Evolutionary conservation across 768 basidiomycete species (phyloP), one percentile per base, ranked within the genome.

Genomic region (Boletus subcaerulescens): DNA sequence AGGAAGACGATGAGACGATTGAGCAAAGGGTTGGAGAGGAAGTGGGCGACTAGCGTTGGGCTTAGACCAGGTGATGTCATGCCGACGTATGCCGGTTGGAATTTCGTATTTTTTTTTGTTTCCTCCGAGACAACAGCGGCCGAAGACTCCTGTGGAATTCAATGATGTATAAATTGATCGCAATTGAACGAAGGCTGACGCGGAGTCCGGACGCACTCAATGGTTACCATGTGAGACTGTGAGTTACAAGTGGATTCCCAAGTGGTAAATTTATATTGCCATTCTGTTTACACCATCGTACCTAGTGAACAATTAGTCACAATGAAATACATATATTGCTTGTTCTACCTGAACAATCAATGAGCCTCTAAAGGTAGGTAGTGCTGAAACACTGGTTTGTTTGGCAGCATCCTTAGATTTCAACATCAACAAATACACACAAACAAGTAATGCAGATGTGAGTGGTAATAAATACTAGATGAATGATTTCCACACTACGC

Each of bases 51-150:
- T n/a, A n/a, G n/a, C n/a, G n/a, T 55, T 39, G 48, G 32, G 49
- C 64, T 41, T 4, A 36, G 65, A 49, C 60, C 43, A 51, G 52
- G 39, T 66, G 65, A 66, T 68, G 65, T 66, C 65, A 66, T 66
- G 60, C 60, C 63, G 64, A 45, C 7, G 35, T 0, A 14, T 56
- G 65, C 65, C 63, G 65, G 14, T 36, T 53, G 39, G 24, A 48
- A 45, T 46, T 56, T 36, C 18, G n/a, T 14, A 45, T 48, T 49
- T 35, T 31, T 39, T 20, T 5, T 33, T 39, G 14, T 36, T 31
- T 42, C 18, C 7, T 54, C 48, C 41, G 53, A 45, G 32, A 31
- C 55, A 18, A 38, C 5, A 3, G 1, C 17, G 1, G 38, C 14
- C 15, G 8, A n/a, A 1, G n/a, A 13, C 33, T 14, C 32, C 32